Evolutionary conservation across 140 eudicot genomes (phyloP).

Genomic region (Oenanthe javanica): DNA sequence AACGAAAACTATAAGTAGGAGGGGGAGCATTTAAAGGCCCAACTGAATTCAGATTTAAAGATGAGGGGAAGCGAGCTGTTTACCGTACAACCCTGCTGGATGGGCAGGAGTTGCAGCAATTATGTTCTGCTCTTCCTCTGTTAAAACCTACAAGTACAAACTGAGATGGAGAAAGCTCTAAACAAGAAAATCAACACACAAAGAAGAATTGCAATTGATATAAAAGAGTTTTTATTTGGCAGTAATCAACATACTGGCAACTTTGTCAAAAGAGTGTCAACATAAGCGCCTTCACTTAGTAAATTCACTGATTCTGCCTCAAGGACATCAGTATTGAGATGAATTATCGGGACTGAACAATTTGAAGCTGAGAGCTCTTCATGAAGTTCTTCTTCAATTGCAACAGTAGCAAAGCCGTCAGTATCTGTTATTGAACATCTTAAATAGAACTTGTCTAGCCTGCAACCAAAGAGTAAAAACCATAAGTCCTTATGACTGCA

Average conservation of each 20-base stretch:
- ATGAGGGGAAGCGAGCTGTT: background rate
- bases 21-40: background rate
- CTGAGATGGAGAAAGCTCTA: conserved; percentile 1
- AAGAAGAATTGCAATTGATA: background rate
- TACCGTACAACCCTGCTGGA: conserved; percentile 95
- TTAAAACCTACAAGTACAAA: conserved; percentile 48
- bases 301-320: conserved; percentile 59
- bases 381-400: conserved; percentile 44
- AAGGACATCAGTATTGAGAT: conserved; percentile 44
- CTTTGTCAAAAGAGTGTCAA: conserved; percentile 73
- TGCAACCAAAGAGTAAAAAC: conserved; percentile 25
- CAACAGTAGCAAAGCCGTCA: conserved; percentile 38
- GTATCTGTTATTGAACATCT: conserved; percentile 58
- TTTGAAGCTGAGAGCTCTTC: conserved; percentile 45
- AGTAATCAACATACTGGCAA: conserved; percentile 59
- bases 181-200: conserved; percentile 5
- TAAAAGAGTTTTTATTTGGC: background rate
- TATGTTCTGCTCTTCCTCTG: conserved; percentile 79
- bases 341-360: conserved; percentile 53
- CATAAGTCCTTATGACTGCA: background rate
- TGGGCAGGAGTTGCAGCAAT: conserved; percentile 97
- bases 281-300: conserved; percentile 56
- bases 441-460: conserved; percentile 42
- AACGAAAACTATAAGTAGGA: background rate
- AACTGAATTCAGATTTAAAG: background rate